Base-by-base conservation (phyloP, 495 filamentous ascomycete genomes). In the Aspergillus coremiiformis region DNA sequence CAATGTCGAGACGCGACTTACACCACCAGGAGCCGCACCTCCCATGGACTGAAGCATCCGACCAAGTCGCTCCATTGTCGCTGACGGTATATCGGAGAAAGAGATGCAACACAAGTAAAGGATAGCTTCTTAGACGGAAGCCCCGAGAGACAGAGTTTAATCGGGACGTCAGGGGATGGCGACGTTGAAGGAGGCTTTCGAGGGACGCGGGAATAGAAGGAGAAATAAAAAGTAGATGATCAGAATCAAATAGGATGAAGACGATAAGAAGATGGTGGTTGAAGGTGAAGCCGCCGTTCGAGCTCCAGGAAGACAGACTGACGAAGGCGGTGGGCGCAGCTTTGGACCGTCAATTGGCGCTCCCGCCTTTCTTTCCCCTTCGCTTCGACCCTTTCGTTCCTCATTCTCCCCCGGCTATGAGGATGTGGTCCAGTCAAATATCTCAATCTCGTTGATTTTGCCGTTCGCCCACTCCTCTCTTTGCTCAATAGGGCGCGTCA, bases 21-120 rank as follows among this genome's bases (percentile, higher is more conserved):
- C 90, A 69, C 86, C 79, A 74, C 85, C 86, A 27, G 87, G 85
- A 52, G 82, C 79, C 58, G 78, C 75, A 51, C 80, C 80, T 22
- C 76, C 78, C 62, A 87, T 82, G 56, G 81, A 80, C 61, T 84
- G 79, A 52, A 95, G 78, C 83, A 95, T 84, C 60, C 85, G 78
- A 64, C 84, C 85, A 63, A 95, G 82, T 61, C 90, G 86, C 65
- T 95, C 89, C 90, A 96, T 96, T 52, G 39, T 52, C 60, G 47
- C 47, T 57, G 49, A 52, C 23, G 41, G 35, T 46, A 50, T 66
- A 57, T 59, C 47, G 49, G 48, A 27, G 44, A 54, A 45, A 56
- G 46, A 47, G 49, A 61, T 41, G 55, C 51, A 53, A 44, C 39
- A 59, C 30, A 53, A 52, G 47, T 55, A 24, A 48, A 54, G 56